Evolutionary conservation across 2,329 filamentous ascomycete genomes (phyloP).

Genomic region (Curvularia sp.): DNA sequence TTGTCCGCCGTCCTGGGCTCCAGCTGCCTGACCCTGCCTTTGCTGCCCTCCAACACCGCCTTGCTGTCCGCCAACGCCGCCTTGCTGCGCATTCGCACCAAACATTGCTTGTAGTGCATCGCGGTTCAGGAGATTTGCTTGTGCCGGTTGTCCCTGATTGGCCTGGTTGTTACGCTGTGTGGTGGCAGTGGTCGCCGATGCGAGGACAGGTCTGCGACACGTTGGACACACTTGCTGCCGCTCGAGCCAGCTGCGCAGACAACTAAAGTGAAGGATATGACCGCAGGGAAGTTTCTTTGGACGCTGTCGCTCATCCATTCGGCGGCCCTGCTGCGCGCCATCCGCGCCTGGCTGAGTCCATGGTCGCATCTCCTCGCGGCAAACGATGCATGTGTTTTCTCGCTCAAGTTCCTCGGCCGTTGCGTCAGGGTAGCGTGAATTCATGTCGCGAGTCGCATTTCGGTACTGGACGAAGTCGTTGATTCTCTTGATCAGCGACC

Average conservation of each 20-base stretch:
- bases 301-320: constrained; percentile 79
- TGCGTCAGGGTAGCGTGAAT: constrained; percentile 85
- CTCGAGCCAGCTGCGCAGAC: constrained; percentile 95
- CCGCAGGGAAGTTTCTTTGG: constrained; percentile 97
- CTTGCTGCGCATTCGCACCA: constrained; percentile 28
- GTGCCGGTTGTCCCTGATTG: constrained; percentile 33
- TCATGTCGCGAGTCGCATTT: constrained; percentile 93
- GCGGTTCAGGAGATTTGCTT: constrained; percentile 24
- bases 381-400: constrained; percentile 97
- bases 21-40: constrained; percentile 22
- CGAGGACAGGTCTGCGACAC: constrained; percentile 81
- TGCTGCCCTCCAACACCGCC: constrained; percentile 27
- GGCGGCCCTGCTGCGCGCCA: constrained; percentile 46
- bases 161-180: constrained; percentile 38
- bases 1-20: constrained; percentile 28
- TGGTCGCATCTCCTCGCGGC: constrained; percentile 90
- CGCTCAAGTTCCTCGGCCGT: constrained; percentile 82
- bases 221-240: constrained; percentile 97
- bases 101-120: constrained; percentile 31
- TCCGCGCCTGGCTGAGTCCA: constrained; percentile 66
- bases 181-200: constrained; percentile 35
- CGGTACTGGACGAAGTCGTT: constrained; percentile 87
- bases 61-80: constrained; percentile 25
- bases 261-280: constrained; percentile 92
- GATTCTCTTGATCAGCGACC: constrained; percentile 90